A percentile compares a stretch with the other conserved stretches of the same genome.
Evolutionary conservation across 2,329 filamentous ascomycete genomes (phyloP).

Genomic region (Blastomyces parvus): DNA sequence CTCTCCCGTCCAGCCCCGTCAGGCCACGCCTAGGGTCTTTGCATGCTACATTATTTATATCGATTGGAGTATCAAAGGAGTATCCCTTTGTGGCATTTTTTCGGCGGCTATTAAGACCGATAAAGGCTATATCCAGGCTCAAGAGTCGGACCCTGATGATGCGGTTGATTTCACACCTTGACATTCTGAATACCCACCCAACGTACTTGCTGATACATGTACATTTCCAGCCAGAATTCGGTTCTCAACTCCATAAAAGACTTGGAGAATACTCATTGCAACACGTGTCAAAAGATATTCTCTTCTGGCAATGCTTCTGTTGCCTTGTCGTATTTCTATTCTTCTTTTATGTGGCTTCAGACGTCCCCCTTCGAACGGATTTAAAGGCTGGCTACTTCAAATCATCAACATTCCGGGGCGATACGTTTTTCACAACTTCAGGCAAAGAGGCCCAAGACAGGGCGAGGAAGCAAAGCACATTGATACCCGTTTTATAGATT

Average conservation of each 20-base stretch:
- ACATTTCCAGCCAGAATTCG: neutral
- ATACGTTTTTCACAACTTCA: neutral
- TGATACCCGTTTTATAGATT: constrained; percentile 1
- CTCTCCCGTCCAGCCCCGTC: constrained; percentile 1
- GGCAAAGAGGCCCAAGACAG: constrained; percentile 7
- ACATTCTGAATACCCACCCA: neutral
- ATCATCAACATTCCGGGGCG: neutral
- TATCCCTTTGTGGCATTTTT: neutral
- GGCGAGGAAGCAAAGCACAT: constrained; percentile 1
- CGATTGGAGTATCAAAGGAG: neutral
- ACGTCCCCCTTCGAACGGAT: neutral
- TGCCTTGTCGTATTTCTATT: neutral
- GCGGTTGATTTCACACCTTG: neutral
- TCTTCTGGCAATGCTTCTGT: neutral
- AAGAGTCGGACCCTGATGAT: neutral
- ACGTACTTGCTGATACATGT: neutral
- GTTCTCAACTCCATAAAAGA: constrained; percentile 1
- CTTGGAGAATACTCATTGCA: constrained; percentile 4
- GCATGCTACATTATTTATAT: neutral
- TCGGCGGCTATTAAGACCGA: neutral
- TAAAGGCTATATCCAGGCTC: neutral
- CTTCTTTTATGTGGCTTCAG: neutral
- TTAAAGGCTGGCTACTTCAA: constrained; percentile 6
- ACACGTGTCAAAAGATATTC: constrained; percentile 3
- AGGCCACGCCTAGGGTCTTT: neutral